Base-by-base conservation (phyloP, 768 basidiomycete species). In the Rhodotorula paludigena region DNA sequence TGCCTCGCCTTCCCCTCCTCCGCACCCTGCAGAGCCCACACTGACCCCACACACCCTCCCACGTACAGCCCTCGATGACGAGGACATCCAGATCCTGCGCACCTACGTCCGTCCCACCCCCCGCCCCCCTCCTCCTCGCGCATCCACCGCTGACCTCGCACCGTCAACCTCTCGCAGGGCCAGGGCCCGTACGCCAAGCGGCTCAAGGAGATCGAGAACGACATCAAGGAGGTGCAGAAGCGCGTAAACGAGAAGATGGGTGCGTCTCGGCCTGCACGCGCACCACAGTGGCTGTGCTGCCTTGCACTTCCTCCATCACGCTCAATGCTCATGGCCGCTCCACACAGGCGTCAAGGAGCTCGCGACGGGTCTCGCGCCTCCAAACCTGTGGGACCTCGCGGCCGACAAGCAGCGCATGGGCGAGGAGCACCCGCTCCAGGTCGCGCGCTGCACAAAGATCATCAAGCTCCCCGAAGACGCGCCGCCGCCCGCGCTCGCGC, bases 371-470 rank as follows among this genome's bases (percentile, higher is more conserved):
- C 85, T 99, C 61, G 92, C 96, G 4, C 86, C 92, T 16, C 94
- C 96, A 16, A 97, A 98, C 77, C 81, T 98, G 32, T 99, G 96
- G 96, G 96, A 99, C 79, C 85, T 96, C 63, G 84, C 88, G 44
- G 92, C 92, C 10, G 96, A 99, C 80, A 84, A 88, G 74, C 87
- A 89, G 68, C 85, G 94, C 57, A 92, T 93, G 88, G 82, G 84
- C 48, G 87, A 90, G 75, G 92, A 94, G 76, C 92, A 97, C 73
- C 89, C 96, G 1, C 80, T 97, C 28, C 94, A 97, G 78, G 96
- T 99, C 39, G 96, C 96, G 1, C 86, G 96, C 35, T 99, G 96
- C 82, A 97, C 94, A 47, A 99, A 97, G 81, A 98, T 99, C 63
- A 97, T 99, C 72, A 87, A 87, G 51, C 79, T 91, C 33, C 44